Evolutionary conservation across 768 basidiomycete genomes (phyloP), one percentile per base, ranked within the genome.

Genomic region (Lepiota brunneoincarnata): DNA sequence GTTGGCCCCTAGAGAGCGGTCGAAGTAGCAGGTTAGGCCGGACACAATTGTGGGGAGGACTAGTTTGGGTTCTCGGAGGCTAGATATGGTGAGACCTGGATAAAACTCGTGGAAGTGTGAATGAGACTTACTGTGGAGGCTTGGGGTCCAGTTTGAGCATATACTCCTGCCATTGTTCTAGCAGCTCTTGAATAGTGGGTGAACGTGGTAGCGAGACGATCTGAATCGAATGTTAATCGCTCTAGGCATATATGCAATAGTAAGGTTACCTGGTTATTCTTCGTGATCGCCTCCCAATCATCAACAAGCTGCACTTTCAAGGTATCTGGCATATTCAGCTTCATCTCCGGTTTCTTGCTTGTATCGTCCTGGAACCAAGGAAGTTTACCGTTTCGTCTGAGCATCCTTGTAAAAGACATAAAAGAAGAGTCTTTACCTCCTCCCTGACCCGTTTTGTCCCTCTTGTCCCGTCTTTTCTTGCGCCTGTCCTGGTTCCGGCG

Each of bases 261-360:
- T 36, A 39, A 21, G 58, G 63, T 70, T 55, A 89, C 96, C 81
- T 93, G 90, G 61, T 86, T 84, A 66, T 94, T 91, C 75, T 97
- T 98, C 49, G 97, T 98, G 36, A 98, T 86, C 4, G 87, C 83
- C 70, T 98, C 96, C 97, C 97, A 99, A 61, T 98, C 97, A 64
- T 98, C 94, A 2, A 98, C 94, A 35, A 99, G 77, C 43, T 89
- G 78, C 26, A 85, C 80, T 68, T 97, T 98, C 58, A 98, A 78
- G n/a, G 80, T 68, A 62, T 98, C 97, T 0, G 96, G 97, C 4
- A 97, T 86, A 55, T 76, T 81, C 46, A 99, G 76, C 72, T 91
- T 93, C 79, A 98, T 86, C 63, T 98, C 95, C 1, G 91, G 88
- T 59, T 89, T 85, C 67, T 83, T 85, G 64, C 75, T 75, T 56